A percentile compares a stretch with the other conserved stretches of the same genome.
These are phyloP conservation scores for Tylopilus cervinicoccineus DNA, from an alignment of 768 basidiomycete species.

Conservation along the genomic window DNA sequence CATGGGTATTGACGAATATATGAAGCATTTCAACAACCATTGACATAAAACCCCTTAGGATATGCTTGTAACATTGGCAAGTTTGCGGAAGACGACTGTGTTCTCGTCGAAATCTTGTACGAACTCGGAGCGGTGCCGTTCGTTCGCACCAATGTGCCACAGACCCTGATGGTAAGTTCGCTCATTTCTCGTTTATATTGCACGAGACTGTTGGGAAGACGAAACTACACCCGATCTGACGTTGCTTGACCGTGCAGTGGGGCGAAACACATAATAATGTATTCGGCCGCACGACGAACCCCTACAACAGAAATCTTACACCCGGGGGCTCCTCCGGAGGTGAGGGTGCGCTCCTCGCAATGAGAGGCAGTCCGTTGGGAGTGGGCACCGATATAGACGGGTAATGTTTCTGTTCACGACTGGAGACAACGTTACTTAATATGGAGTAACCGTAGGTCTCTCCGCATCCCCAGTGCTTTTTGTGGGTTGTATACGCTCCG, in stretches of 20 bases:
- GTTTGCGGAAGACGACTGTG: conserved; percentile 55
- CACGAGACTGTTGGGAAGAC: background rate
- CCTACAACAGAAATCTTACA: conserved; percentile 67
- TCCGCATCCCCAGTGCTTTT: conserved; percentile 70
- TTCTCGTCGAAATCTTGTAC: conserved; percentile 62
- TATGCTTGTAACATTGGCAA: conserved; percentile 53
- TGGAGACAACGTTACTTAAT: background rate
- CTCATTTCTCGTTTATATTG: background rate
- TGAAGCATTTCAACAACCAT: background rate
- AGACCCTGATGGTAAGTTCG: conserved; percentile 62
- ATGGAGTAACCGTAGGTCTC: conserved; percentile 41
- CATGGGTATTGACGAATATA: conserved; percentile 37
- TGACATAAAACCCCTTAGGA: conserved; percentile 34
- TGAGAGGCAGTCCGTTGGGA: conserved; percentile 48
- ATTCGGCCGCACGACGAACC: conserved; percentile 78
- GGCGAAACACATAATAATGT: conserved; percentile 76
- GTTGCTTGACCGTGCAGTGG: conserved; percentile 43
- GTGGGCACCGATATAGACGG: conserved; percentile 83
- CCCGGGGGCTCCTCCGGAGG: conserved; percentile 85
- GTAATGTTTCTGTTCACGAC: conserved; percentile 31
- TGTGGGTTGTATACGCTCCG: conserved; percentile 72
- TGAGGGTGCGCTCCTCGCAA: conserved; percentile 71
- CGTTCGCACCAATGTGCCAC: conserved; percentile 73
- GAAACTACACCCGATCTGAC: background rate
- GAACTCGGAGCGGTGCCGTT: conserved; percentile 68